Base-by-base conservation (phyloP, 116 monocot genomes). In the Zostera marina region DNA sequence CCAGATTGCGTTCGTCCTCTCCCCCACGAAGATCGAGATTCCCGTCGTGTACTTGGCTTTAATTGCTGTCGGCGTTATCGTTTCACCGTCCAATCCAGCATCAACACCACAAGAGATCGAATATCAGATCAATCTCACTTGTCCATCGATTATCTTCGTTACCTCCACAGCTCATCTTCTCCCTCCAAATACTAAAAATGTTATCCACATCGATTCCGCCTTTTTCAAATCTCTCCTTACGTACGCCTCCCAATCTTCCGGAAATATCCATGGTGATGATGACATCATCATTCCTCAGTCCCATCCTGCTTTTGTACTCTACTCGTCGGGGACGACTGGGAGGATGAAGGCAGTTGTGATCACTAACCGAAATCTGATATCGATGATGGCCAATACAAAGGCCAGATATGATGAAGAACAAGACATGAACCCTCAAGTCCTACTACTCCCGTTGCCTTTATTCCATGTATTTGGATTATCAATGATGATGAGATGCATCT, bases 321-420 rank as follows among this genome's bases (percentile, higher is more conserved):
- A 71, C 85, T 85, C 85, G 3, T 85, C 84, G 1, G 94, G 88
- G 10, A 94, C 88, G 4, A 94, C 94, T 13, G 94, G 94, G n/a
- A 20, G 58, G 8, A 70, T 74, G n/a, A 92, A 92, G 54, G 86
- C 80, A 3, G 92, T 74, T 2, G 66, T 25, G 24, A 56, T 86
- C n/a, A 63, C 78, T 8, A 83, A 92, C 68, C 64, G 76, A 1
- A 92, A 83, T 73, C 42, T 83, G 63, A 78, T 83, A 11, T 73
- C 87, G 22, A 23, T 78, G 16, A 53, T 68, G 52, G 57, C 67
- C 0, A 45, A 3, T 7, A 9, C 14, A 8, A 46, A 48, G 14
- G 47, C 22, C 2, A 11, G 4, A 4, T 25, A 9, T 3, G 25
- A 7, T 14, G 66, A 32, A 26, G 25, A n/a, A 17, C n/a, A 58